phyloP scores from a whole-genome alignment of 2,329 filamentous ascomycete genomes.

The Fusarium nurragi region DNA sequence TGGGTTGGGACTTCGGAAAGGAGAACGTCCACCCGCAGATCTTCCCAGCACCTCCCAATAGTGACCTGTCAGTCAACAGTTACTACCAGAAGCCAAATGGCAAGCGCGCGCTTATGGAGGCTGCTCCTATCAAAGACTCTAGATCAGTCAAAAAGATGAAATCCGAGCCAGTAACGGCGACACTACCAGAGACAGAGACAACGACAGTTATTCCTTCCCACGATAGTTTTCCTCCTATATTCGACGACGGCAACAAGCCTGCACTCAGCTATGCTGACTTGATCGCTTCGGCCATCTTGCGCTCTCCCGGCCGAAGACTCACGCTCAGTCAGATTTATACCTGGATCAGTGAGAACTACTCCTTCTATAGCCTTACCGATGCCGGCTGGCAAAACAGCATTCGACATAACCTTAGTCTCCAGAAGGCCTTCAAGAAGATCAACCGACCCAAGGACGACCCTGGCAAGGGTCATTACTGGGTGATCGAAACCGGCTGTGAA shows the following conservation, averaged over 20 bases:
- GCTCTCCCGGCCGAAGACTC: conserved; percentile 82
- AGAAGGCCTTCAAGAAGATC: conserved; percentile 96
- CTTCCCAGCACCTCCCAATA: conserved; percentile 58
- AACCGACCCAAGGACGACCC: conserved; percentile 96
- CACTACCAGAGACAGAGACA: neutral
- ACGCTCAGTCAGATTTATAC: conserved; percentile 98
- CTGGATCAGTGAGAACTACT: conserved; percentile 97
- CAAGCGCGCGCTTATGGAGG: conserved; percentile 75
- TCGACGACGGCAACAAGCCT: conserved; percentile 90
- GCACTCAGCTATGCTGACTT: conserved; percentile 92
- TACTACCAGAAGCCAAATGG: conserved; percentile 63
- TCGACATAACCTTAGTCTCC: conserved; percentile 94
- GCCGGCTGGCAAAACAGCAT: conserved; percentile 99
- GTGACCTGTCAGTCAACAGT: conserved; percentile 62
- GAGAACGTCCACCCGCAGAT: conserved; percentile 65
- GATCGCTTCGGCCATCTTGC: conserved; percentile 96
- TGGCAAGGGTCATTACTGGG: conserved; percentile 98
- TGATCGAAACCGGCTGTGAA: conserved; percentile 90
- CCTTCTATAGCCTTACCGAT: conserved; percentile 85
- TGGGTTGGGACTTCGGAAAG: conserved; percentile 57
- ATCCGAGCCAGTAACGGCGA: conserved; percentile 54
- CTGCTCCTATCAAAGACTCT: conserved; percentile 75
- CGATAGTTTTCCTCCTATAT: conserved; percentile 80
- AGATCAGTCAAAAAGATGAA: conserved; percentile 75
- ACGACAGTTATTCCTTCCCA: conserved; percentile 66